These are phyloP conservation scores for Stipa capillata DNA, from an alignment of 176 grass and related monocot species.

Conservation along the genomic window DNA sequence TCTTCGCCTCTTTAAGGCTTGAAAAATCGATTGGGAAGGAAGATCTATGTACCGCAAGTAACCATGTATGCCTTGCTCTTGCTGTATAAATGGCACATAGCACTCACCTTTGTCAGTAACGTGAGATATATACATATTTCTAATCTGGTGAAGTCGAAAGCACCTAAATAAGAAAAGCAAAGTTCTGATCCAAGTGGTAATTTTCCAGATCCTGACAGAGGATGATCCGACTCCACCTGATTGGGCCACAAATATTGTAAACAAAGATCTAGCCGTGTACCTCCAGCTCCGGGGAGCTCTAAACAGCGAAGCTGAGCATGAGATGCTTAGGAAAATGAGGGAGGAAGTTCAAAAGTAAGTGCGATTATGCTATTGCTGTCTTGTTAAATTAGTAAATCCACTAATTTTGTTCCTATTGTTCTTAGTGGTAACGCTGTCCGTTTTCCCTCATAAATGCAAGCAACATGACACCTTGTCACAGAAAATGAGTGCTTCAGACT, in stretches of 20 bases:
- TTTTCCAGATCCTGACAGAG: slow-evolving; percentile 34
- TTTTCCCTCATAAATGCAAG: slow-evolving; percentile 23
- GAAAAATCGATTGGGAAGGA: background rate
- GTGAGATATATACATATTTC: background rate
- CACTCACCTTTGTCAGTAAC: background rate
- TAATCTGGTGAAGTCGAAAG: background rate
- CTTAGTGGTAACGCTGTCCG: background rate
- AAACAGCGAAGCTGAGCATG: slow-evolving; percentile 46
- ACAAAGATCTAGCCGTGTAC: slow-evolving; percentile 63
- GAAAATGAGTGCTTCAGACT: slow-evolving; percentile 37
- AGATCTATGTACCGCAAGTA: background rate
- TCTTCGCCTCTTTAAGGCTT: background rate
- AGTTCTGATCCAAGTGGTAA: background rate
- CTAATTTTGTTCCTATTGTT: background rate
- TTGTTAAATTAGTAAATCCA: background rate
- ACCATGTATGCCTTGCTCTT: background rate
- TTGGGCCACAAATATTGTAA: slow-evolving; percentile 62
- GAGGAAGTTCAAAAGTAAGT: slow-evolving; percentile 47
- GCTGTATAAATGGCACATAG: background rate
- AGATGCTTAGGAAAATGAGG: slow-evolving; percentile 62
- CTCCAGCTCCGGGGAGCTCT: slow-evolving; percentile 71
- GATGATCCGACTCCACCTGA: slow-evolving; percentile 36
- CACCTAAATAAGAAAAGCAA: background rate
- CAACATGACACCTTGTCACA: slow-evolving; percentile 31
- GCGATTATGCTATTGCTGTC: background rate